Percentiles rank a stretch among this genome's conserved stretches.
Evolutionary conservation across 164 flowering plant genomes (phyloP).

Genomic region (Aristolochia contorta): DNA sequence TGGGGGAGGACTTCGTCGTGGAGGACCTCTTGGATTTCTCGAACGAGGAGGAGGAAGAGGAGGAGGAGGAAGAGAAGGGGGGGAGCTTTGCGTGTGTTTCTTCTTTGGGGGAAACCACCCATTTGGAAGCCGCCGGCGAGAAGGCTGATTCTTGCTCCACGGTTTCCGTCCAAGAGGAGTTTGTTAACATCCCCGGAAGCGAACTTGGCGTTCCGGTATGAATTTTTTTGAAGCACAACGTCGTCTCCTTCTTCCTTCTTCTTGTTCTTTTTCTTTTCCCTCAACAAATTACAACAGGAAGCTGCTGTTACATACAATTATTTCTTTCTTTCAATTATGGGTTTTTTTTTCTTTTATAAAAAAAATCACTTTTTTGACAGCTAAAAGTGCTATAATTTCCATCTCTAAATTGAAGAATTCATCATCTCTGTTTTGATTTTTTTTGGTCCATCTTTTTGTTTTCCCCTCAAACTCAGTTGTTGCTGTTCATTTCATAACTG

Average conservation of each 20-base stretch:
- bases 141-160: constrained; percentile 18
- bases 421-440: no score
- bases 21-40: constrained; percentile 66
- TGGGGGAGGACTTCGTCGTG: constrained; percentile 49
- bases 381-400: no score
- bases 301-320: no score
- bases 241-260: no score
- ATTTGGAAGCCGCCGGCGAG: background rate
- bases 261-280: background rate
- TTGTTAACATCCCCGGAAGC: constrained; percentile 46
- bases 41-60: constrained; percentile 34
- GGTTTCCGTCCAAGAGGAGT: constrained; percentile 14
- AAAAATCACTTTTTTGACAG: no score
- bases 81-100: constrained; percentile 13
- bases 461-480: no score
- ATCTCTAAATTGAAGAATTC: no score
- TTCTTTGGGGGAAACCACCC: constrained; percentile 12
- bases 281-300: background rate
- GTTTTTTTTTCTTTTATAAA: no score
- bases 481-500: no score
- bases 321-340: no score
- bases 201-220: background rate
- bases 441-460: no score
- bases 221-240: no score
- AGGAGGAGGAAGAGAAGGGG: constrained; percentile 27